Evolutionary conservation across 805 yeast species (phyloP), one percentile per base, ranked within the genome.

Genomic region (Nakazawaea ernobii): DNA sequence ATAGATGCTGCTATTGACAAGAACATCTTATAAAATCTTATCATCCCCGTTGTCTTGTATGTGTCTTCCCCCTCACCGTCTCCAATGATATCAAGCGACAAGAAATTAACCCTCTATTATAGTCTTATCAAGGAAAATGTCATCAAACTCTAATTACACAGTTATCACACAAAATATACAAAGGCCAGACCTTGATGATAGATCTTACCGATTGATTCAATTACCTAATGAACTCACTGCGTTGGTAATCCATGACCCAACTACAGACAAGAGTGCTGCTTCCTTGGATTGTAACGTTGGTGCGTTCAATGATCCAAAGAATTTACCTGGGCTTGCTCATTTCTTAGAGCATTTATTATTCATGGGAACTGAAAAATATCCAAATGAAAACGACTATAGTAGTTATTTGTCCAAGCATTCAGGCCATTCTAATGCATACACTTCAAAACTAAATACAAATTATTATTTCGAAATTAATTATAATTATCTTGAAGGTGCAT

Each of bases 381-480:
- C 92, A 1, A 69, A 71, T 42, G 94, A 85, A 58, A 83, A 82
- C 59, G 92, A 83, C 52, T 85, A 85, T 62, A 66, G 84, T 39
- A 78, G 83, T 44, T 94, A 74, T 62, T 68, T 92, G 47, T 75
- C 95, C 8, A 81, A 84, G 52, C 95, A 94, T 60, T 84, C 91
- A 36, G 99, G 98, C 15, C 77, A 77, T 52, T 86, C 95, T 32
- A 92, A 92, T 61, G 99, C 99, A 1, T 92, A 84, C 65, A 92
- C 99, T 0, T 83, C 96, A 1, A 71, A 89, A 3, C 84, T 84
- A 56, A 89, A 87, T 58, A 92, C 98, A 5, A 92, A 92, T 66
- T 92, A 90, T 65, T 90, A 76, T 65, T 92, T 94, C 59, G 96
- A 92, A 59, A 78, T 94, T 5, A 79, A 83, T 50, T 77, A 85